Evolutionary conservation across 306 rosid species (phyloP), one percentile per base, ranked within the genome.

Genomic region (Cyamopsis tetragonoloba): DNA sequence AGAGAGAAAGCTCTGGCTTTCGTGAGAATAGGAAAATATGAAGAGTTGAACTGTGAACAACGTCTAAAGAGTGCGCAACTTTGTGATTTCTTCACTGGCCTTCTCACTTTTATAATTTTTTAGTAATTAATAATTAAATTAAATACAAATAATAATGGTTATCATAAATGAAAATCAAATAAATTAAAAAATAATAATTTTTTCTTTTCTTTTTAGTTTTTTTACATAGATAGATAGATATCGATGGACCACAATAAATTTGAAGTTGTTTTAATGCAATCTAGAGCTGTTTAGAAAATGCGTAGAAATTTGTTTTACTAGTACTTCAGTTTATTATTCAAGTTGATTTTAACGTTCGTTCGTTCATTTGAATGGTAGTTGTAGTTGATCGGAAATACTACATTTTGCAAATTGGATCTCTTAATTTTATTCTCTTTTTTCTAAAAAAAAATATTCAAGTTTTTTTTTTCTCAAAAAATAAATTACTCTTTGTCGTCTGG

Each of bases 51-150:
- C 70, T 62, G 11, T 18, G 68, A 70, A 62, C 68, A 63, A 38
- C 68, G 68, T 17, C 67, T 42, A 54, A 18, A 13, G 18, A 56
- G 69, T 71, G 42, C 63, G 19, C 68, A 28, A 56, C n/a, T 71
- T 77, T 77, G n/a, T n/a, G 68, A 55, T 77, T 71, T 64, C 77
- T 70, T 70, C 81, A 51, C 66, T 64, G 8, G 35, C 69, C 1
- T 15, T 42, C 42, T 49, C 22, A 3, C 31, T 10, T n/a, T n/a
- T n/a, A n/a, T n/a, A n/a, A n/a, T n/a, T n/a, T n/a, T n/a, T n/a
- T n/a, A n/a, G n/a, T n/a, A n/a, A n/a, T n/a, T n/a, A n/a, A n/a
- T n/a, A n/a, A n/a, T n/a, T n/a, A n/a, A n/a, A n/a, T n/a, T n/a
- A n/a, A n/a, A n/a, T n/a, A n/a, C n/a, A n/a, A n/a, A n/a, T n/a